phyloP scores from a whole-genome alignment of 1,284 basidiomycete species.

The Ganoderma lucidum region DNA sequence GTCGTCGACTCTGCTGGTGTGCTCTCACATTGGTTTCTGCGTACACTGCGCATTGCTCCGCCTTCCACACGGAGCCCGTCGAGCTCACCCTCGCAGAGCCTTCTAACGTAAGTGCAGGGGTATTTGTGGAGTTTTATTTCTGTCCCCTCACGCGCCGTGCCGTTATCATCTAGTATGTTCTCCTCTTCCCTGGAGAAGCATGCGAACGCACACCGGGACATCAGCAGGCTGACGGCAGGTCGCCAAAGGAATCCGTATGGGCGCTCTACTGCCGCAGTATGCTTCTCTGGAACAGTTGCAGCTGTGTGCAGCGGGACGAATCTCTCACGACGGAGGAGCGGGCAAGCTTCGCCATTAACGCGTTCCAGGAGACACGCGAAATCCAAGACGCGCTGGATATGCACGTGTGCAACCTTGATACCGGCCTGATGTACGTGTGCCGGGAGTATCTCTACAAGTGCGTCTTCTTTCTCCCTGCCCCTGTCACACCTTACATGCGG shows the following conservation, averaged over 20 bases:
- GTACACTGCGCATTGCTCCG: conserved; percentile 71
- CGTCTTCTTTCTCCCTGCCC: conserved; percentile 42
- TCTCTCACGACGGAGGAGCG: conserved; percentile 56
- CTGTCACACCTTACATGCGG: conserved; percentile 17
- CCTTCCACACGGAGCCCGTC: conserved; percentile 63
- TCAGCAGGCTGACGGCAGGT: conserved; percentile 47
- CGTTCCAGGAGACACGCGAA: conserved; percentile 66
- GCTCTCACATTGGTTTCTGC: conserved; percentile 71
- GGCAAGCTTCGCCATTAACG: conserved; percentile 65
- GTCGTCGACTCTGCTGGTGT: conserved; percentile 76
- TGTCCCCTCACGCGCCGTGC: conserved; percentile 10
- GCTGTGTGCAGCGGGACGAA: conserved; percentile 52
- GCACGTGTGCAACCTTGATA: conserved; percentile 74
- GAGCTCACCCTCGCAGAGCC: conserved; percentile 67
- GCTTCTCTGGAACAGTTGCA: conserved; percentile 78
- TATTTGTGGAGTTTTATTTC: conserved; percentile 12
- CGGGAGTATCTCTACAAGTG: conserved; percentile 81
- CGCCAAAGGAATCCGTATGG: conserved; percentile 79
- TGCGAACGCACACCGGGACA: conserved; percentile 54
- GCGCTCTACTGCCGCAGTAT: conserved; percentile 81
- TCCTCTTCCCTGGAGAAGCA: conserved; percentile 70
- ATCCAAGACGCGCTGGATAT: conserved; percentile 71
- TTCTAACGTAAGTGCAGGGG: conserved; percentile 58
- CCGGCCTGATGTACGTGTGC: conserved; percentile 68
- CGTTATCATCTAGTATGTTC: conserved; percentile 48